Base-by-base conservation (phyloP, 805 yeast genomes). In the Zygoascus ofunaensis region DNA sequence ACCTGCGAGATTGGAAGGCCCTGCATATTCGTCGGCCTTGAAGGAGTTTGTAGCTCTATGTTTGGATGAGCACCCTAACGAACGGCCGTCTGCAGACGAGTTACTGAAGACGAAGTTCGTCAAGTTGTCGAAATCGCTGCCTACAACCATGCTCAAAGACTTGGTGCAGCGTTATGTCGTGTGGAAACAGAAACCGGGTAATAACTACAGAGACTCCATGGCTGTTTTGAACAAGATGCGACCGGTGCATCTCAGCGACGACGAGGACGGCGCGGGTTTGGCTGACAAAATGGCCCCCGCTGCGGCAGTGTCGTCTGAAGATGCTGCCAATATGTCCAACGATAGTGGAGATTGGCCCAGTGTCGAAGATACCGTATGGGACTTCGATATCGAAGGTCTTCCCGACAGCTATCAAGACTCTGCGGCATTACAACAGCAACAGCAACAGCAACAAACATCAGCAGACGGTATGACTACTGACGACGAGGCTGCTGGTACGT, bases 1-100 rank as follows among this genome's bases (percentile, higher is more conserved):
- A 44, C 98, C 99, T 4, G 95, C 98, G 3, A 73, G 98, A 49
- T 68, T 92, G 45, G 98, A 92, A 59, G 97, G 97, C 5, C 69
- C 89, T 42, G 85, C 80, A 48, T 87, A 85, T 60, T 76, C 94
- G 0, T 60, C 83, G 0, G 62, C 73, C 1, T 66, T 92, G 45
- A 92, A 89, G 55, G 97, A 92, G 59, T 77, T 87, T 45, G 80
- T 94, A 42, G 96, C 98, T 0, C 66, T 82, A 39, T 90, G 97
- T 64, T 70, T 92, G 36, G 97, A 94, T 60, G 98, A 94, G 62
- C 85, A 83, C 47, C 95, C 97, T 0, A 81, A 77, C 14, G 94
- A 85, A 56, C 71, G 99, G 54, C 83, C 90, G 0, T 69, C 76
- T 37, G 97, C 97, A 2, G 96, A 87, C 39, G 95, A 84, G 35